These are phyloP conservation scores for Melampsora occidentalis DNA, from an alignment of 1,284 basidiomycete species.

Conservation along the genomic window DNA sequence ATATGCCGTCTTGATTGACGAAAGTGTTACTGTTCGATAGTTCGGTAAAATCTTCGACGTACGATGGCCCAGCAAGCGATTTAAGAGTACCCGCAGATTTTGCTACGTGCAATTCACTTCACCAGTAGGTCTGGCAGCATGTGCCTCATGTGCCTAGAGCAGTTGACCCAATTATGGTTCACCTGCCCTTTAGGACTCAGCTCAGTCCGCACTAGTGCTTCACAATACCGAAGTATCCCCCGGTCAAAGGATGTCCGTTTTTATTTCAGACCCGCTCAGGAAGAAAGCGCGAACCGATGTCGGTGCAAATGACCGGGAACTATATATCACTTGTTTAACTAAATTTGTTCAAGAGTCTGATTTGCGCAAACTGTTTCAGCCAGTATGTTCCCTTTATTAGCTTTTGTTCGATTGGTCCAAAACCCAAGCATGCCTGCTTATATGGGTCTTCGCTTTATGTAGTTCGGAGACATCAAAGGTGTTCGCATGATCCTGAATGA, in stretches of 20 bases:
- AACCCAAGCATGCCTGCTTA: conserved; percentile 67
- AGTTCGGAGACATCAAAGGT: conserved; percentile 78
- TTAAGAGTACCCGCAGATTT: conserved; percentile 82
- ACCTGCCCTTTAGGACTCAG: conserved; percentile 61
- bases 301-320: conserved; percentile 70
- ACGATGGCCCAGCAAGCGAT: conserved; percentile 97
- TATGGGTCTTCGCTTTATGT: conserved; percentile 53
- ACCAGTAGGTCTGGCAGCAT: conserved; percentile 61
- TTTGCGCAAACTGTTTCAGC: conserved; percentile 70
- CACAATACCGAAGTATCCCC: conserved; percentile 72
- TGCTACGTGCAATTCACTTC: conserved; percentile 89
- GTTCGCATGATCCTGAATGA: conserved; percentile 73
- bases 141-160: neutral
- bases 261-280: conserved; percentile 83
- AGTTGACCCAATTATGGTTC: neutral
- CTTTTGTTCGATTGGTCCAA: conserved; percentile 23
- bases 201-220: conserved; percentile 72
- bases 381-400: conserved; percentile 57
- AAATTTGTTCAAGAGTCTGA: conserved; percentile 71
- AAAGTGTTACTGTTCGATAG: conserved; percentile 54
- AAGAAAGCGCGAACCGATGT: conserved; percentile 84
- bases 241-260: conserved; percentile 64
- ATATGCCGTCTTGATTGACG: neutral
- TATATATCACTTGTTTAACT: conserved; percentile 79
- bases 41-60: conserved; percentile 89